A percentile compares a stretch with the other conserved stretches of the same genome.
phyloP scores from a whole-genome alignment of 2,329 filamentous ascomycete genomes.

The Penicillium oxalicum region DNA sequence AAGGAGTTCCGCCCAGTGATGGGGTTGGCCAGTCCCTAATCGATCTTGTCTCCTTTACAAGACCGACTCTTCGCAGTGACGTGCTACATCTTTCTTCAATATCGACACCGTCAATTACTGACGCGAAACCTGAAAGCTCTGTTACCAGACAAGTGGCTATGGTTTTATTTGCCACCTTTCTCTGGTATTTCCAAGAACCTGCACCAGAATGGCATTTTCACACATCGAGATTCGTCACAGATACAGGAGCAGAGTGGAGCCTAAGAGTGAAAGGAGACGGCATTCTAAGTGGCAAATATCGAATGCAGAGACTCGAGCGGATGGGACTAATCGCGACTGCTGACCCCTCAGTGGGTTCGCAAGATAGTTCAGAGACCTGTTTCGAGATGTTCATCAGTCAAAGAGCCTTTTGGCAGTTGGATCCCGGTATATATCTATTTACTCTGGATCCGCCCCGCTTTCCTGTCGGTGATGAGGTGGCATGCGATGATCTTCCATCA shows the following conservation, averaged over 20 bases:
- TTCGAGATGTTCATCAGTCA: neutral
- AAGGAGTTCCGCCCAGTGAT: too few species aligned
- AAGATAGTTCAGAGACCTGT: neutral
- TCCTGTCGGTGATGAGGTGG: neutral
- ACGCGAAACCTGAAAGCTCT: neutral
- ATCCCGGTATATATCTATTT: neutral
- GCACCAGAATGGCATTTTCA: neutral
- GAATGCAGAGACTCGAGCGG: neutral
- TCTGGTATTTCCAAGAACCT: neutral
- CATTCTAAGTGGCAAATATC: neutral
- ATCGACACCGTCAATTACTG: neutral
- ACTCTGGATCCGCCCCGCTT: neutral
- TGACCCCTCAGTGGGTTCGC: neutral
- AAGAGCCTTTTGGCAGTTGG: constrained; percentile 1
- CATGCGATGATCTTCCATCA: neutral
- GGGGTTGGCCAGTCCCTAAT: too few species aligned
- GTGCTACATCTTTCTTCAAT: neutral
- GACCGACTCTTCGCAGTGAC: neutral
- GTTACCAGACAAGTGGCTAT: neutral
- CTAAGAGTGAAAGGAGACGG: neutral
- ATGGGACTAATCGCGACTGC: neutral
- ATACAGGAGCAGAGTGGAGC: neutral
- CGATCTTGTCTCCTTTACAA: neutral
- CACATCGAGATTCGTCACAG: too few species aligned
- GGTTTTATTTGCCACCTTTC: neutral